Percentiles rank a stretch among this genome's conserved stretches.
phyloP scores from a whole-genome alignment of 192 early-diverging fungal species.

The Umbelopsis sp. region DNA sequence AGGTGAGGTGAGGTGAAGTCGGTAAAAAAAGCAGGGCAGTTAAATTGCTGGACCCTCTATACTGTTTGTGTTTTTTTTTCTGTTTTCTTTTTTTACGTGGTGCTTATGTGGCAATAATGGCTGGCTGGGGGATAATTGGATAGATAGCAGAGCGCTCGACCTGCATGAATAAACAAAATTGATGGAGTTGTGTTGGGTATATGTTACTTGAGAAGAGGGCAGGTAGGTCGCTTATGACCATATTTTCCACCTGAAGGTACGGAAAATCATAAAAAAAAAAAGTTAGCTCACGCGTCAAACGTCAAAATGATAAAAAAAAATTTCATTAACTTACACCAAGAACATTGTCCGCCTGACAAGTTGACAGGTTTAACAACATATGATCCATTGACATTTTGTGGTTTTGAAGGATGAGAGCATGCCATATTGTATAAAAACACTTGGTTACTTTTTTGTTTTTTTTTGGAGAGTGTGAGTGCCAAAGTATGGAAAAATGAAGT shows the following conservation, averaged over 20 bases:
- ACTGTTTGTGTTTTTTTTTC: neutral
- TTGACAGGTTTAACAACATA: slow-evolving; percentile 20
- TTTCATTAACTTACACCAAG: slow-evolving; percentile 11
- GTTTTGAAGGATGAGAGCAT: slow-evolving; percentile 17
- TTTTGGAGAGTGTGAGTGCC: neutral
- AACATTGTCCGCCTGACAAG: slow-evolving; percentile 18
- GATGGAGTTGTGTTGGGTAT: neutral
- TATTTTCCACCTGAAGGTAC: neutral
- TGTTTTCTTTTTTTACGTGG: neutral
- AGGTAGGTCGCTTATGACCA: slow-evolving; percentile 11
- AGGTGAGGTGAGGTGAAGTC: too few species aligned
- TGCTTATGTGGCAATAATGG: neutral
- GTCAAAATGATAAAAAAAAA: slow-evolving; percentile 9
- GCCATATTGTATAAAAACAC: neutral
- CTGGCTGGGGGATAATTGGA: neutral
- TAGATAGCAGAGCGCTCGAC: neutral
- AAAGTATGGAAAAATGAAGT: neutral
- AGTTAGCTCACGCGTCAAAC: slow-evolving; percentile 4
- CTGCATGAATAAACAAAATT: slow-evolving; percentile 16
- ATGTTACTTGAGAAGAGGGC: slow-evolving; percentile 8
- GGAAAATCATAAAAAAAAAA: too few species aligned
- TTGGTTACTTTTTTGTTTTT: too few species aligned
- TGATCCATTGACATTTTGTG: slow-evolving; percentile 13
- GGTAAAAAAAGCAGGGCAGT: too few species aligned
- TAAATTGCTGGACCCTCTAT: neutral